Conservation (phyloP, 2,329 filamentous ascomycete genomes). For the Pseudogymnoascus sp. region DNA sequence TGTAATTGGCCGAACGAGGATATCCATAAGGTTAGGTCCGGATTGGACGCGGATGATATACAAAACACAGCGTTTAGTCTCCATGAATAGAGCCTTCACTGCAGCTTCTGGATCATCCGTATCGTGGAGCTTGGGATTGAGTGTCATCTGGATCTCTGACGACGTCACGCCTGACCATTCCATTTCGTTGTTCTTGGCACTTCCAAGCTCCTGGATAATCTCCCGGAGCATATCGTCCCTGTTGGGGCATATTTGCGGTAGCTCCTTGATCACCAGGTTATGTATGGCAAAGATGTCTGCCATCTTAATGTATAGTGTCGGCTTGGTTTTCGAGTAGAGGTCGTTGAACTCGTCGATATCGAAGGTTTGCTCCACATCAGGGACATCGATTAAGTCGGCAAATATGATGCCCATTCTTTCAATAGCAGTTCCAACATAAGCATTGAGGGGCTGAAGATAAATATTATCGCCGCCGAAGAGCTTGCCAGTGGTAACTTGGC, state of each 20-base stretch:
- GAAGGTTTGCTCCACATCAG: constrained; percentile 82
- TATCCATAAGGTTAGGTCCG: constrained; percentile 85
- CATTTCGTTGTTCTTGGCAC: constrained; percentile 90
- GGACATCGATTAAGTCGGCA: constrained; percentile 69
- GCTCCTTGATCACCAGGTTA: constrained; percentile 71
- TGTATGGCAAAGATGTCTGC: constrained; percentile 95
- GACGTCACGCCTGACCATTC: constrained; percentile 83
- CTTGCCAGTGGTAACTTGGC: constrained; percentile 80
- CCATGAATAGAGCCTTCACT: constrained; percentile 89
- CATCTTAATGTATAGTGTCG: constrained; percentile 99
- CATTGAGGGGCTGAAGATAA: constrained; percentile 90
- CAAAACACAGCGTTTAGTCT: constrained; percentile 92
- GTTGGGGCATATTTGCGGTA: constrained; percentile 65
- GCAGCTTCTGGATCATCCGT: constrained; percentile 88
- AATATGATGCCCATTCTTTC: constrained; percentile 70
- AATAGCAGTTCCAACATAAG: constrained; percentile 78
- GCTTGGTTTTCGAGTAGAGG: constrained; percentile 90
- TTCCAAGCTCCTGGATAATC: constrained; percentile 87
- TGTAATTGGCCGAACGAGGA: constrained; percentile 81
- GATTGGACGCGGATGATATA: constrained; percentile 98
- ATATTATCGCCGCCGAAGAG: constrained; percentile 92
- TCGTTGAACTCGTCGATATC: constrained; percentile 99
- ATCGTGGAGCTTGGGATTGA: constrained; percentile 83
- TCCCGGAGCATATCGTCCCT: constrained; percentile 85
- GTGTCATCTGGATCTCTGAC: constrained; percentile 74